phyloP scores from a whole-genome alignment of 208 protist species.

The Trypanosoma brucei region DNA sequence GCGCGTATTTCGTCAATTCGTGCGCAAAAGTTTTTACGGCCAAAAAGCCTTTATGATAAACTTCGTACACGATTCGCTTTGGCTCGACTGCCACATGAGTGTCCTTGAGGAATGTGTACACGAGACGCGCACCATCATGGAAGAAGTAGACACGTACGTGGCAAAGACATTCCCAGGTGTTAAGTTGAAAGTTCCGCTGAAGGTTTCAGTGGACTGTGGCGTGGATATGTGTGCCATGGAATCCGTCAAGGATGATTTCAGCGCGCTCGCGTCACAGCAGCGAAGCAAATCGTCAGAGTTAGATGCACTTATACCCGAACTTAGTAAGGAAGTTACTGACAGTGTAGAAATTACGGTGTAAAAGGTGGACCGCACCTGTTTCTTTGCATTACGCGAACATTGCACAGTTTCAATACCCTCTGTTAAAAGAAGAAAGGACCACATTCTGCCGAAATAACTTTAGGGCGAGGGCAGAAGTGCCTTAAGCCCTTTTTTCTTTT shows the following conservation, averaged over 20 bases:
- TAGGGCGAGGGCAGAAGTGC: no score
- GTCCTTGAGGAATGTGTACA: constrained; percentile 60
- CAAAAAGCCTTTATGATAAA: constrained; percentile 71
- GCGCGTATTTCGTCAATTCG: constrained; percentile 69
- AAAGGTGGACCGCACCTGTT: neutral
- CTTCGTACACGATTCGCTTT: constrained; percentile 89
- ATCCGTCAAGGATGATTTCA: constrained; percentile 41
- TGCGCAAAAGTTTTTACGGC: constrained; percentile 58
- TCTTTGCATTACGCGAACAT: no score
- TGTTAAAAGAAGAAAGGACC: no score
- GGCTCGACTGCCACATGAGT: constrained; percentile 84
- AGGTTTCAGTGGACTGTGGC: constrained; percentile 64
- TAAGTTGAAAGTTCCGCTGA: constrained; percentile 54
- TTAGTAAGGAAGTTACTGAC: constrained; percentile 17
- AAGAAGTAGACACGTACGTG: constrained; percentile 67
- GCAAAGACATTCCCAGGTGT: constrained; percentile 71
- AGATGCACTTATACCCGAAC: constrained; percentile 5
- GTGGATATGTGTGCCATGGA: constrained; percentile 81
- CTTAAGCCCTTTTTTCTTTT: no score
- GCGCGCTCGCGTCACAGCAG: constrained; percentile 22
- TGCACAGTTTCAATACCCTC: no score
- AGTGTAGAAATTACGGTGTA: constrained; percentile 21
- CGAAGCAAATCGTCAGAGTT: constrained; percentile 6
- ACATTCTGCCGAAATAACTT: no score
- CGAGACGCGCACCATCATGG: constrained; percentile 58